Base-by-base conservation (phyloP, 345 rosid genomes). In the Rhizophora apiculata region DNA sequence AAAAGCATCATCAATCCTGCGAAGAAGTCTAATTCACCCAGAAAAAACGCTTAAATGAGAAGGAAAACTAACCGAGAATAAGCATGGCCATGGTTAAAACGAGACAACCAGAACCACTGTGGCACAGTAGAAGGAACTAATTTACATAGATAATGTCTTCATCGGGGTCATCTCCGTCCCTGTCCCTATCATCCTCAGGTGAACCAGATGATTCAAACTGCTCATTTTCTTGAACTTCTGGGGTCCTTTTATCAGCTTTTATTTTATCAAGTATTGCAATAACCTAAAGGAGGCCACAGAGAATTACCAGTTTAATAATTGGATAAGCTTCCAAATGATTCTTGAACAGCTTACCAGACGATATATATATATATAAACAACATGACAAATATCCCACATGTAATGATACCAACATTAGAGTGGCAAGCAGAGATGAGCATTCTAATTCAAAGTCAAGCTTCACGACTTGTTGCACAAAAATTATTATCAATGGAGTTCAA, bases 131-230 rank as follows among this genome's bases (percentile, higher is more conserved):
- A 69, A 34, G 63, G 55, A 72, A 59, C 82, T 89, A 92, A 52
- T 86, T 85, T 58, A 93, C 92, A 59, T 88, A 91, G 46, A 91
- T 87, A 43, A 94, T 82, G 69, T 81, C 92, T 77, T 84, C 96
- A 20, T 94, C 95, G 5, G 88, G 89, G 59, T 87, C 95, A 48
- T 82, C 89, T 3, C 73, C 85, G n/a, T 86, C 93, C 87, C 86
- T 85, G 32, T 84, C 90, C 24, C 57, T 72, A 43, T 83, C 85
- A 69, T 73, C 82, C 79, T 77, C 75, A 62, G 77, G 51, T 39
- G 73, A 79, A 54, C 78, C 84, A 39, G 82, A 70, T 56, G 78
- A 43, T 34, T 81, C 82, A 49, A 65, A 5, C 51, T 54, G 72
- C 15, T 70, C 82, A 29, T 75, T 83, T 51, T 79, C 74, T 64